Base-by-base conservation (phyloP, 2,329 filamentous ascomycete genomes). In the Blastomyces gilchristii region DNA sequence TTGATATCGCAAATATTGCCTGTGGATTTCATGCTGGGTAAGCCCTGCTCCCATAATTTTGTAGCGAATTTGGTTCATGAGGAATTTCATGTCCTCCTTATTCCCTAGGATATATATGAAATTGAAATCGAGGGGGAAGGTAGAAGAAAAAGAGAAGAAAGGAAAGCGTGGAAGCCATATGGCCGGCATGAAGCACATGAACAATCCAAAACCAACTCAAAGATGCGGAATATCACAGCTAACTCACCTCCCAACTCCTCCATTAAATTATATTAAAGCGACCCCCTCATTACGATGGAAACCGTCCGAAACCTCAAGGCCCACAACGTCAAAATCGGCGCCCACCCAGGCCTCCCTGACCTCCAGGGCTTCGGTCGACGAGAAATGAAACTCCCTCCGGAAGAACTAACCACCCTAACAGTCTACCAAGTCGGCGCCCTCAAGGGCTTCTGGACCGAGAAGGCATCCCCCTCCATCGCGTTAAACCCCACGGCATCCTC, bases 331-430 rank as follows among this genome's bases (percentile, higher is more conserved):
- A 78, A 77, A 59, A 75, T 83, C 6, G 85, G 85, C 8, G 86
- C 86, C 0, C 85, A 88, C 67, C 85, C 85, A 0, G 84, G 85
- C 1, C 76, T 87, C 0, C 84, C 83, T n/a, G 85, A 88, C 69
- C 77, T 86, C 28, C 80, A 84, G 73, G 85, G 85, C 9, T 88
- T 88, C 67, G 85, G 85, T 2, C 77, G 85, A 1, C 79, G 85
- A 22, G 81, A 84, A 65, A 87, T 88, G 71, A 81, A 83, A 54
- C 77, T 87, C 68, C 74, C 77, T 0, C 77, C 82, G 0, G 81
- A 82, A 22, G 84, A 86, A 67, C 75, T 84, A 65, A 82, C 81
- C 0, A 82, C 83, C 8, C 80, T 82, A 65, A 78, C 82, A 0
- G 72, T 85, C 41, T 88, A 87, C 71, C 85, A 87, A 69, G 80